Conservation (phyloP, 1,139 yeast species). For the Protomyces arabidopsidicola region DNA sequence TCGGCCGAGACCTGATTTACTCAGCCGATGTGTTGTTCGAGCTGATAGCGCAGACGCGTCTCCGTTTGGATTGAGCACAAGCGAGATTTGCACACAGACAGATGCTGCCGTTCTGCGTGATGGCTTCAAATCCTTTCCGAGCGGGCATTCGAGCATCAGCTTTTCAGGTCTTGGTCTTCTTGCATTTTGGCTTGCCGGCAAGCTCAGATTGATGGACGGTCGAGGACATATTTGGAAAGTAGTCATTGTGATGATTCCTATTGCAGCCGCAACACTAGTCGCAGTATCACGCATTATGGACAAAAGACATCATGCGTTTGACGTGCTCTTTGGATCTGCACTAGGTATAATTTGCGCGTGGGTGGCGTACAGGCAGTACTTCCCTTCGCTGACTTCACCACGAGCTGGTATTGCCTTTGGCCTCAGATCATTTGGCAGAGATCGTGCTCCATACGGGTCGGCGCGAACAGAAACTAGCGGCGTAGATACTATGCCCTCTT, state of each 20-base stretch:
- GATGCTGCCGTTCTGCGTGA: constrained; percentile 49
- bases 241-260: constrained; percentile 43
- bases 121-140: constrained; percentile 74
- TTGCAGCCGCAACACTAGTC: constrained; percentile 58
- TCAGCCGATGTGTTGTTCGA: constrained; percentile 56
- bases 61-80: constrained; percentile 43
- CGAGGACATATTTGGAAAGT: constrained; percentile 56
- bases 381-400: constrained; percentile 42
- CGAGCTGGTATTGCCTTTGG: constrained; percentile 41
- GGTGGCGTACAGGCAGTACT: constrained; percentile 24
- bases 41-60: constrained; percentile 25
- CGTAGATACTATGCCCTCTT: neutral
- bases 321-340: constrained; percentile 17
- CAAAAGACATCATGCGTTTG: constrained; percentile 36
- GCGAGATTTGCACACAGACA: constrained; percentile 44
- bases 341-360: constrained; percentile 13
- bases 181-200: constrained; percentile 63
- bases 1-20: constrained; percentile 71
- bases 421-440: neutral
- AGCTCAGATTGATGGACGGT: constrained; percentile 46
- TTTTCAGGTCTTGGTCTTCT: constrained; percentile 55
- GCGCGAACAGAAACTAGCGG: neutral
- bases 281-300: constrained; percentile 72
- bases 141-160: constrained; percentile 55
- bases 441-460: neutral